phyloP scores from a whole-genome alignment of 805 yeast genomes.

The Maudiozyma bulderi region DNA sequence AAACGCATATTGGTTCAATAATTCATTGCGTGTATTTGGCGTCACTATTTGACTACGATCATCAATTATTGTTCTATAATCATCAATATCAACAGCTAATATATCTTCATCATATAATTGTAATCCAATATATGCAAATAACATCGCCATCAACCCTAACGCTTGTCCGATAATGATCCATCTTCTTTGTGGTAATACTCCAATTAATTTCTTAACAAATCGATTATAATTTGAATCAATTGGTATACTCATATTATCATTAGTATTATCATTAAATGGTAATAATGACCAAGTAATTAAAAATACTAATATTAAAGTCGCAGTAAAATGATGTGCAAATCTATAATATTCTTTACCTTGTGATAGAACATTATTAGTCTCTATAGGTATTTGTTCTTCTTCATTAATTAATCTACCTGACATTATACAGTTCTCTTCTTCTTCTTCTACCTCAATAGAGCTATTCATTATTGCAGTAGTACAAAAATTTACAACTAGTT shows the following conservation, averaged over 20 bases:
- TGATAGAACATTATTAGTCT: not conserved
- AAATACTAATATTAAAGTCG: constrained; percentile 43
- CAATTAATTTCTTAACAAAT: constrained; percentile 2
- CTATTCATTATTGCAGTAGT: not conserved
- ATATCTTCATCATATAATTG: constrained; percentile 70
- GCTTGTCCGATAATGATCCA: constrained; percentile 83
- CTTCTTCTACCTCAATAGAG: not conserved
- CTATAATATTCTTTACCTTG: constrained; percentile 62
- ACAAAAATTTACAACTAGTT: no score
- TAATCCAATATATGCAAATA: constrained; percentile 61
- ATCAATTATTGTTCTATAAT: constrained; percentile 59
- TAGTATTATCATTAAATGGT: constrained; percentile 32
- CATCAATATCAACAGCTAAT: constrained; percentile 49
- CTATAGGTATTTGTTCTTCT: not conserved
- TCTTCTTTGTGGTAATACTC: constrained; percentile 76
- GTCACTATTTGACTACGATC: constrained; percentile 38
- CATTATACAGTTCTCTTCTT: not conserved
- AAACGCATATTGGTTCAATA: constrained; percentile 5
- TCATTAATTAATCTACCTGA: not conserved
- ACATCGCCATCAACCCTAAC: constrained; percentile 57
- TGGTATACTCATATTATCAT: not conserved
- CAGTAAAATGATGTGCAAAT: constrained; percentile 68
- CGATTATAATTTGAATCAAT: not conserved
- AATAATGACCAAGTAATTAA: constrained; percentile 68
- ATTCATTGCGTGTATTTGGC: not conserved